phyloP scores from a whole-genome alignment of 169 alveolate genomes.

The Cryptosporidium felis region DNA sequence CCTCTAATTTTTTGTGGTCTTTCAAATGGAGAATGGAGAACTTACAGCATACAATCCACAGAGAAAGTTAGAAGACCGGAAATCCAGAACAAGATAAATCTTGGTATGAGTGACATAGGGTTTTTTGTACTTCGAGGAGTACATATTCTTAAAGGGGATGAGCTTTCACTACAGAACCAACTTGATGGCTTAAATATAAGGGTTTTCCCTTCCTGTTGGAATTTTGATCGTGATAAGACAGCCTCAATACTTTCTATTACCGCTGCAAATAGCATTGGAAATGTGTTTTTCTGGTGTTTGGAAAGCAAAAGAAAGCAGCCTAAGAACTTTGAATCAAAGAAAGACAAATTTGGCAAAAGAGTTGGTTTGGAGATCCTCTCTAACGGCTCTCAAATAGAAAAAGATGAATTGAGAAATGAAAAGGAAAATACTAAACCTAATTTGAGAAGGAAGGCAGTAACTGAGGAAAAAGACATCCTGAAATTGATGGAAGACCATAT shows the following conservation, averaged over 20 bases:
- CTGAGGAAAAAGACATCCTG: not conserved
- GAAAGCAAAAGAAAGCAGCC: not conserved
- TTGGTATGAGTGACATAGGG: slow-evolving; percentile 3
- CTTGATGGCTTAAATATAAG: not conserved
- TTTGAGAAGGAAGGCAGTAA: too few species aligned
- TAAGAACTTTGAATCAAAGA: too few species aligned
- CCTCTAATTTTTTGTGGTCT: slow-evolving; percentile 53
- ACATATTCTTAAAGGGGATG: slow-evolving; percentile 27
- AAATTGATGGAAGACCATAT: slow-evolving; percentile 29
- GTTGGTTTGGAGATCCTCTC: too few species aligned
- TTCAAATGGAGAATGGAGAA: slow-evolving; percentile 70
- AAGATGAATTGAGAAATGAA: not conserved
- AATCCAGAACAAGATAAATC: not conserved
- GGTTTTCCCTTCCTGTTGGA: slow-evolving; percentile 32
- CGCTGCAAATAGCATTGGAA: slow-evolving; percentile 39
- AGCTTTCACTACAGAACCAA: slow-evolving; percentile 29
- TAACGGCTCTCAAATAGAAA: too few species aligned
- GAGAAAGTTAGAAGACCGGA: not conserved
- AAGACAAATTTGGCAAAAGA: too few species aligned
- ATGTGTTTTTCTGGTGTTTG: slow-evolving; percentile 32
- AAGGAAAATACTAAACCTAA: too few species aligned
- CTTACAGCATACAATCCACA: slow-evolving; percentile 11
- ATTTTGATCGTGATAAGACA: not conserved
- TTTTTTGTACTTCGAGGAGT: slow-evolving; percentile 46
- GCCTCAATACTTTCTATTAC: not conserved